Conservation (phyloP, 345 rosid genomes). For the Clausena lansium region DNA sequence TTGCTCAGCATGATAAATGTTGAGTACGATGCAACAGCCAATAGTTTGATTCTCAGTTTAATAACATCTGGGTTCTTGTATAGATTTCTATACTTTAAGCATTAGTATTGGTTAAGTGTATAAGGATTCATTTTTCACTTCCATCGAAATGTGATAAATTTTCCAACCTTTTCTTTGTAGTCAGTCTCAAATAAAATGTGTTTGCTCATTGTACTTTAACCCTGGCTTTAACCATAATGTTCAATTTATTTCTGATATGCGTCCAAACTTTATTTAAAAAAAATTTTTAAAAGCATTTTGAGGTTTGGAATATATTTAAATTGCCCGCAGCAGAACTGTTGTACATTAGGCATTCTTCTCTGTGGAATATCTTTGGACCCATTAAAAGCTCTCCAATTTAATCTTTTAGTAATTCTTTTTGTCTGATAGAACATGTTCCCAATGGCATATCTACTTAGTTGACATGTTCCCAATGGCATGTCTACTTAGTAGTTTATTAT, state of each 20-base stretch:
- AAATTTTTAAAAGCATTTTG: not conserved
- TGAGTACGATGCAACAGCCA: not conserved
- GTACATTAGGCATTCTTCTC: not conserved
- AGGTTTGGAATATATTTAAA: not conserved
- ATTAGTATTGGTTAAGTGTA: not conserved
- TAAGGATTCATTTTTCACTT: not conserved
- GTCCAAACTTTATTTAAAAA: too few relatives aligned
- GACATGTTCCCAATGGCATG: not conserved
- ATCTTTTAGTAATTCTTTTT: not conserved
- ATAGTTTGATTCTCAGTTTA: not conserved
- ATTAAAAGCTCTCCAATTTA: not conserved
- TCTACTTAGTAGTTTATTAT: slow-evolving; percentile 1
- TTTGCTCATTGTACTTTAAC: not conserved
- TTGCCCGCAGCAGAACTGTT: not conserved
- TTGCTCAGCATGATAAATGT: not conserved
- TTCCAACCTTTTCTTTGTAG: not conserved
- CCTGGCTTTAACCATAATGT: not conserved
- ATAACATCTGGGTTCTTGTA: not conserved
- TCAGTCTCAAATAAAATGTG: not conserved
- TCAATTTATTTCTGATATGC: not conserved
- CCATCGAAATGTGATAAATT: not conserved
- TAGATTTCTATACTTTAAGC: not conserved
- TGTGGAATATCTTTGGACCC: not conserved
- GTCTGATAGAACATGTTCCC: not conserved
- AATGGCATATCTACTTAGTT: not conserved